Conservation (phyloP, 805 yeast genomes). For the Candida boleticola region DNA sequence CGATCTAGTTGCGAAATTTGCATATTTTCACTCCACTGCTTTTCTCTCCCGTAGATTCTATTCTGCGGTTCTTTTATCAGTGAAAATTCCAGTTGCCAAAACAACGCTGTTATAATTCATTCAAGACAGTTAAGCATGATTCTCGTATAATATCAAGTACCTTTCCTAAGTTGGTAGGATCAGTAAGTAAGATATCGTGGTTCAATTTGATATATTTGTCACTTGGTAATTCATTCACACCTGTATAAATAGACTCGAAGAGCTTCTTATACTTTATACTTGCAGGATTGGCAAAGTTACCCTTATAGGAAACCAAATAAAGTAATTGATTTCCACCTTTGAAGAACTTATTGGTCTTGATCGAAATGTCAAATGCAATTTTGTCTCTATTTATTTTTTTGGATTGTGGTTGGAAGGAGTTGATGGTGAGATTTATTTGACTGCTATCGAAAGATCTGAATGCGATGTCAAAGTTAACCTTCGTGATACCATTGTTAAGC, state of each 20-base stretch:
- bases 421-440: constrained; percentile 28
- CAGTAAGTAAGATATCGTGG: constrained; percentile 3
- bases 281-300: constrained; percentile 31
- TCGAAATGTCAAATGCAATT: constrained; percentile 24
- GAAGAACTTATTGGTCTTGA: constrained; percentile 32
- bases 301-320: constrained; percentile 31
- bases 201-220: constrained; percentile 1
- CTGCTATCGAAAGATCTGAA: constrained; percentile 28
- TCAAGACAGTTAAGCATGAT: background rate
- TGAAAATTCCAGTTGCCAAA: too few relatives aligned
- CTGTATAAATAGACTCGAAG: constrained; percentile 22
- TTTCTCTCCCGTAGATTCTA: too few relatives aligned
- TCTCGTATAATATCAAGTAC: background rate
- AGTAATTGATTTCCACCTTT: constrained; percentile 16
- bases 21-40: too few relatives aligned
- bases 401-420: constrained; percentile 12
- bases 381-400: constrained; percentile 37
- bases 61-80: too few relatives aligned
- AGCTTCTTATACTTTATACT: constrained; percentile 37
- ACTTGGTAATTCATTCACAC: background rate
- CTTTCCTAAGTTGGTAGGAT: background rate
- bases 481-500: constrained; percentile 30
- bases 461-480: constrained; percentile 31
- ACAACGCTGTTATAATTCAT: background rate
- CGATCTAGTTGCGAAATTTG: too few relatives aligned